Evolutionary conservation across 116 monocot genomes (phyloP).

Genomic region (Trichopus zeylanicus): DNA sequence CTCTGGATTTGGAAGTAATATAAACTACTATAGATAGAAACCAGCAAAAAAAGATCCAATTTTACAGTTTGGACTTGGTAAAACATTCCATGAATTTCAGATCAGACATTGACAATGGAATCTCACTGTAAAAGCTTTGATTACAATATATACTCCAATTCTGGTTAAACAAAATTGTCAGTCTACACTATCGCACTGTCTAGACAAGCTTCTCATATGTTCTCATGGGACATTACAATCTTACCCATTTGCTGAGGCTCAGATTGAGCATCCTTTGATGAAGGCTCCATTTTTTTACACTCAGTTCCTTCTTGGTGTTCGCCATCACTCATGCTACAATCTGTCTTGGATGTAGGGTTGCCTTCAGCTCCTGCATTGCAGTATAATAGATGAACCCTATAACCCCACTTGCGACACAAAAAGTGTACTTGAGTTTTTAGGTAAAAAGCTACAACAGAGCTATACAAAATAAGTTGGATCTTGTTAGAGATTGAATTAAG

Average conservation of each 20-base stretch:
- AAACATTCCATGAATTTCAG: neutral
- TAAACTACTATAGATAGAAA: neutral
- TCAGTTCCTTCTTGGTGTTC: constrained; percentile 18
- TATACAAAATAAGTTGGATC: too few relatives aligned
- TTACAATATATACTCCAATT: neutral
- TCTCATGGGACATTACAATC: neutral
- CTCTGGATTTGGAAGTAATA: too few relatives aligned
- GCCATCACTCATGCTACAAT: constrained; percentile 16
- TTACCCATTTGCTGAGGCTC: constrained; percentile 19
- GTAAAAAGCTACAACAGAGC: neutral
- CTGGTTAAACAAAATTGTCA: neutral
- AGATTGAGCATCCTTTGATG: constrained; percentile 8
- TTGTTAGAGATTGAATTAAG: too few relatives aligned
- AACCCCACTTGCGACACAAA: too few relatives aligned
- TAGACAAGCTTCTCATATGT: neutral
- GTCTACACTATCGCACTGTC: neutral
- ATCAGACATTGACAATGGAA: neutral
- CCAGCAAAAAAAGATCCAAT: neutral
- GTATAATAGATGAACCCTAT: neutral
- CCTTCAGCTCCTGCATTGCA: constrained; percentile 17
- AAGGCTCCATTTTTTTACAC: constrained; percentile 15
- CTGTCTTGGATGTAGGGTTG: constrained; percentile 9
- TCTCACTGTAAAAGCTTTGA: neutral
- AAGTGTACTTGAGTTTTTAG: neutral
- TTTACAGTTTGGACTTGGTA: neutral